Evolutionary conservation across 176 grass and related monocot species (phyloP).

Genomic region (Eragrostis curvula): DNA sequence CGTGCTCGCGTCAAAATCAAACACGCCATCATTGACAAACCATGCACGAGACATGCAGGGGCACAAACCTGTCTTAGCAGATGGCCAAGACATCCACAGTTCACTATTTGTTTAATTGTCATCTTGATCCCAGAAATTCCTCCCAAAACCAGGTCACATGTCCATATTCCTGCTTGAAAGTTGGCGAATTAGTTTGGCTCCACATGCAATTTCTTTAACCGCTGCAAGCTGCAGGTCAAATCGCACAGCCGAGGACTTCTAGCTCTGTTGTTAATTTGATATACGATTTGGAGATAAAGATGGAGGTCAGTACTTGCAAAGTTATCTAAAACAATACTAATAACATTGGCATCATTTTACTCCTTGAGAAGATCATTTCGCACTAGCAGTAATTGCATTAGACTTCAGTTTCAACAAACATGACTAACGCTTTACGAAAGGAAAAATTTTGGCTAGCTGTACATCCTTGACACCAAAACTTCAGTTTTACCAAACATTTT

Average conservation of each 20-base stretch:
- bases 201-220: background rate
- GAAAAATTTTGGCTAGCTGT: background rate
- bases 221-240: constrained; percentile 4
- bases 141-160: background rate
- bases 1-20: too few relatives aligned
- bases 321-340: background rate
- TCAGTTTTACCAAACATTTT: background rate
- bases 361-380: background rate
- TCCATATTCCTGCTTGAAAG: background rate
- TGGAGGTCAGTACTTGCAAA: background rate
- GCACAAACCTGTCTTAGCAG: background rate
- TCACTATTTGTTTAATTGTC: background rate
- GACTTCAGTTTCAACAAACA: too few relatives aligned
- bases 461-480: background rate
- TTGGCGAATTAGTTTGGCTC: background rate
- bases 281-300: background rate
- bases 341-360: background rate
- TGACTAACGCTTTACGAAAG: background rate
- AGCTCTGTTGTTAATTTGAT: background rate
- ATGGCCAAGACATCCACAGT: background rate
- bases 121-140: constrained; percentile 1
- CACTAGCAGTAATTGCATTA: background rate
- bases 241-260: background rate
- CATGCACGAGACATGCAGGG: background rate
- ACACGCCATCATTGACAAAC: too few relatives aligned